Conservation (phyloP, 2,329 filamentous ascomycete genomes). For the Spiromastix sp. region DNA sequence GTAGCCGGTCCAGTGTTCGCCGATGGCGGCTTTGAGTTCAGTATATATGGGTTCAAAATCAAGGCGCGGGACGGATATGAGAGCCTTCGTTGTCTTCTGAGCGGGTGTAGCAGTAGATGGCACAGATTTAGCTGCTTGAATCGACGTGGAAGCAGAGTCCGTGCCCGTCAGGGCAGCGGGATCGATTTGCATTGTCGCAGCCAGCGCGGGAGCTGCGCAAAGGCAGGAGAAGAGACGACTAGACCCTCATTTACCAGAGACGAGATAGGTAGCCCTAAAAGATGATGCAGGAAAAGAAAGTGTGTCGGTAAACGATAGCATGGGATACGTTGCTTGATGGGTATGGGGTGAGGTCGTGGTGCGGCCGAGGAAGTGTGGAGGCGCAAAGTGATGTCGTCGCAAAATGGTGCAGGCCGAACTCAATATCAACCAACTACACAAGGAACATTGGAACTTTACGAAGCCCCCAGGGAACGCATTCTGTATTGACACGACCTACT, state of each 20-base stretch:
- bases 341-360: no score
- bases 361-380: no score
- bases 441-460: no score
- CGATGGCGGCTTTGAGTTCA: slow-evolving; percentile 49
- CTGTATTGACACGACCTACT: no score
- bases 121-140: slow-evolving; percentile 22
- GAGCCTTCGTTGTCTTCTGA: slow-evolving; percentile 40
- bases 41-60: slow-evolving; percentile 54
- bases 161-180: slow-evolving; percentile 34
- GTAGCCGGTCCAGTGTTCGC: slow-evolving; percentile 50
- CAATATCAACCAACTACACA: no score
- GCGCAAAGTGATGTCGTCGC: no score
- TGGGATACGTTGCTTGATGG: no score
- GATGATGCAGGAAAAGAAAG: no score
- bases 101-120: slow-evolving; percentile 14
- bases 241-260: slow-evolving; percentile 29
- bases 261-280: slow-evolving; percentile 6
- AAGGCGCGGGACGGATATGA: slow-evolving; percentile 47
- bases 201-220: slow-evolving; percentile 27
- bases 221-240: slow-evolving; percentile 25
- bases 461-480: no score
- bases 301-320: no score
- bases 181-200: slow-evolving; percentile 35
- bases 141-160: slow-evolving; percentile 26
- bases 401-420: no score